These are phyloP conservation scores for Zymoseptoria tritici DNA, from an alignment of 2,329 filamentous ascomycete species.

Conservation along the genomic window DNA sequence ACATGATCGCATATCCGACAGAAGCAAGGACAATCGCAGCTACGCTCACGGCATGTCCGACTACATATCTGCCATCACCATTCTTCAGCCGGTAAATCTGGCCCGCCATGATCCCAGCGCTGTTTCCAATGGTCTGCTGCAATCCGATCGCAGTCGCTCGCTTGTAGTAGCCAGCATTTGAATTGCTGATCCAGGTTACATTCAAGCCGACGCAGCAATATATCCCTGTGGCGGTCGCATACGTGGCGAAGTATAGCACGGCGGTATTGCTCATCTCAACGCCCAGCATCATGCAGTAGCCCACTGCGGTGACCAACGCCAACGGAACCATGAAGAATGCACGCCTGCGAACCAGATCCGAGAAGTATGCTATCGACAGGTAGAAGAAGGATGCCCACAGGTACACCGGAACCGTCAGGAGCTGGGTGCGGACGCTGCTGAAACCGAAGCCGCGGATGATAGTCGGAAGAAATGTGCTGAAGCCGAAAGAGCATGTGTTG, in stretches of 20 bases:
- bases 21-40: conserved; percentile 3
- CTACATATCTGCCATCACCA: conserved; percentile 3
- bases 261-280: conserved; percentile 2
- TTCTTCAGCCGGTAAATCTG: conserved; percentile 4
- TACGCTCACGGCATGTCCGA: conserved; percentile 7
- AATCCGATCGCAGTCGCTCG: conserved; percentile 62
- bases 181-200: conserved; percentile 46
- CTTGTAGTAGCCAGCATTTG: conserved; percentile 67
- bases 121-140: conserved; percentile 63
- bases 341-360: conserved; percentile 3
- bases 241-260: conserved; percentile 4
- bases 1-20: conserved; percentile 3
- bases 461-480: conserved; percentile 31
- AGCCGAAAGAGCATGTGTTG: conserved; percentile 28
- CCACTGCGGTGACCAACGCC: conserved; percentile 2
- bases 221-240: neutral
- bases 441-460: conserved; percentile 30
- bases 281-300: conserved; percentile 6
- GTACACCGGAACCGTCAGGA: conserved; percentile 7
- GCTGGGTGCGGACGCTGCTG: conserved; percentile 4
- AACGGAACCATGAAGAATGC: conserved; percentile 7
- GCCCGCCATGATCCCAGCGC: conserved; percentile 64
- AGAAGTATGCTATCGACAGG: conserved; percentile 7
- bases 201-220: conserved; percentile 2
- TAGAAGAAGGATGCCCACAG: conserved; percentile 5